Percentiles rank a stretch among this genome's conserved stretches.
Evolutionary conservation across 352 stramenopile genomes (phyloP).

Genomic region (Peronospora belbahrii): DNA sequence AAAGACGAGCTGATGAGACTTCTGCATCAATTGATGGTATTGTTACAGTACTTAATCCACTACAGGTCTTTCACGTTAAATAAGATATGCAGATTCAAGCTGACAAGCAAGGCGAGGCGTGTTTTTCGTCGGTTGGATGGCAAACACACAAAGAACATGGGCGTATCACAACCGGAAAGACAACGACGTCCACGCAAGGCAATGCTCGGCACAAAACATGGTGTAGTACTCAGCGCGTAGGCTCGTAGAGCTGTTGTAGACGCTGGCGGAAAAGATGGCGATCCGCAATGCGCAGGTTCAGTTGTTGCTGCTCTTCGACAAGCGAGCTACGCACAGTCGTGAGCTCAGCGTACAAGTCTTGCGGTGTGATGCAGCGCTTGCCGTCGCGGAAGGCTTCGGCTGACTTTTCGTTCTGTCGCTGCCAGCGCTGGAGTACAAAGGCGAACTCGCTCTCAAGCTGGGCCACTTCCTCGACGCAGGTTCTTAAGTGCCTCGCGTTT

Average conservation of each 20-base stretch:
- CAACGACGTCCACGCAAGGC: conserved; percentile 1
- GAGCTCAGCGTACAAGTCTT: conserved; percentile 38
- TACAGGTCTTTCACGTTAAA: conserved; percentile 22
- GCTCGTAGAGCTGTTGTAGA: conserved; percentile 39
- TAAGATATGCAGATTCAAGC: conserved; percentile 9
- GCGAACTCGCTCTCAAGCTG: conserved; percentile 32
- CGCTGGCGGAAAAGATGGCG: conserved; percentile 37
- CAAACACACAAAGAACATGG: not conserved
- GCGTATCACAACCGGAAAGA: conserved; percentile 5
- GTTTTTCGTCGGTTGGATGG: not conserved
- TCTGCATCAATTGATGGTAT: conserved; percentile 1
- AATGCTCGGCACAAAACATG: conserved; percentile 20
- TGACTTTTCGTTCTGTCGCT: conserved; percentile 24
- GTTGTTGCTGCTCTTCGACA: conserved; percentile 34
- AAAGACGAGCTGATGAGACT: conserved; percentile 1
- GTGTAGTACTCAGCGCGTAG: conserved; percentile 20
- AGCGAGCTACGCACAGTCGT: conserved; percentile 31
- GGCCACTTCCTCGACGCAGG: conserved; percentile 32
- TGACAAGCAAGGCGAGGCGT: not conserved
- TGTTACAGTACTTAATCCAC: not conserved
- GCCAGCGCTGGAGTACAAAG: conserved; percentile 26
- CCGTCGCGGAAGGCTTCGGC: conserved; percentile 24
- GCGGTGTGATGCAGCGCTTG: conserved; percentile 23
- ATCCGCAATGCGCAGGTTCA: conserved; percentile 34
- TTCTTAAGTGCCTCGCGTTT: conserved; percentile 44